Percentiles rank a stretch among this genome's conserved stretches.
Conservation (phyloP, 805 yeast species). For the Metschnikowia cerradonensis region DNA sequence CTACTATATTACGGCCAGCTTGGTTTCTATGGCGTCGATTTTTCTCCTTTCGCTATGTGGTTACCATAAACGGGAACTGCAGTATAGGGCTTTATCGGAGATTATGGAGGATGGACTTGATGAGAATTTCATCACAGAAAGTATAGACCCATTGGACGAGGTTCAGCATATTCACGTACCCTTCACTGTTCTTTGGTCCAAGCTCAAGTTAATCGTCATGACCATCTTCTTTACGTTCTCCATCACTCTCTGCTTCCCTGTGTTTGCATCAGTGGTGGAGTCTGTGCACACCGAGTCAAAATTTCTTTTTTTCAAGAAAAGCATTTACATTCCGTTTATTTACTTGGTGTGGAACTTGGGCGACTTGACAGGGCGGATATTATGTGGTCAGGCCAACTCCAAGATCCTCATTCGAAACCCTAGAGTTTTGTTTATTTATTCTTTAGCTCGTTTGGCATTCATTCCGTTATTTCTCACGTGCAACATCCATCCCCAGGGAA, state of each 20-base stretch:
- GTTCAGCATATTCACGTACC: conserved; percentile 46
- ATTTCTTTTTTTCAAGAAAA: conserved; percentile 41
- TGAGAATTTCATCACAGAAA: background rate
- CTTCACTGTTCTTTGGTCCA: conserved; percentile 54
- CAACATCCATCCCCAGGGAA: conserved; percentile 44
- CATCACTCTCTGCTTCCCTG: conserved; percentile 78
- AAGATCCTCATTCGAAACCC: conserved; percentile 38
- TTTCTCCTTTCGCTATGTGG: conserved; percentile 35
- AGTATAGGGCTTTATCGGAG: conserved; percentile 18
- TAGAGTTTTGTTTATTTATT: conserved; percentile 45
- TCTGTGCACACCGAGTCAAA: conserved; percentile 37
- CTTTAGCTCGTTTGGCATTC: conserved; percentile 53
- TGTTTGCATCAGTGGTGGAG: conserved; percentile 72
- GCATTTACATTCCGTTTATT: conserved; percentile 64
- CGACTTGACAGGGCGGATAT: conserved; percentile 73
- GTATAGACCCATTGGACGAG: conserved; percentile 4
- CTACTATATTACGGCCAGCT: conserved; percentile 51
- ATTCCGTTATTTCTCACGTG: conserved; percentile 73
- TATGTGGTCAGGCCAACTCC: conserved; percentile 46
- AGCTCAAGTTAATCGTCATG: conserved; percentile 58
- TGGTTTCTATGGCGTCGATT: conserved; percentile 42
- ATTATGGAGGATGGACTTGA: conserved; percentile 9
- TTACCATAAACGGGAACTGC: conserved; percentile 21
- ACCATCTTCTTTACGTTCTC: conserved; percentile 73
- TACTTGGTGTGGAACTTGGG: conserved; percentile 88